Evolutionary conservation across 192 early-diverging fungal species (phyloP), one percentile per base, ranked within the genome.

Genomic region (Coemansia umbellata): DNA sequence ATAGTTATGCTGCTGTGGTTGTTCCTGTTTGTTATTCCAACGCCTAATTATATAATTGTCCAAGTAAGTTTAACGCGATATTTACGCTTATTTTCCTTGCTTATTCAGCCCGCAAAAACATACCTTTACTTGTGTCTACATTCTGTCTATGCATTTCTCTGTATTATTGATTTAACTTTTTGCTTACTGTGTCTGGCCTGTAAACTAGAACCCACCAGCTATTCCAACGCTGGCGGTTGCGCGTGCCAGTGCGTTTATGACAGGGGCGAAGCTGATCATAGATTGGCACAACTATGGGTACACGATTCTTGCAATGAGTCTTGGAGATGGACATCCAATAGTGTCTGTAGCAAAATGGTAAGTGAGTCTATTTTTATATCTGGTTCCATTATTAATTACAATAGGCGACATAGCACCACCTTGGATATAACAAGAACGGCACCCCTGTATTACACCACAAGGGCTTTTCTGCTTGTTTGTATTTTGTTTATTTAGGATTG

Each of bases 251-350:
- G 74, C 80, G 24, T 80, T 81, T 47, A 17, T 91, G 19, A 81
- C 84, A n/a, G 75, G 83, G 23, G 70, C 84, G 14, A 76, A 76
- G 40, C 69, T 98, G 4, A 78, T 97, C 37, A 91, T 98, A 36
- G 95, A 98, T 69, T 98, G 95, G 95, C 95, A 98, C 62, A 98
- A 98, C 69, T 94, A 93, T 66, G 95, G 94, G 18, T 88, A 85
- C 61, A 87, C 91, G 3, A 81, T 98, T 26, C 85, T 98, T 26
- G 86, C 78, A 8, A 55, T 94, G 26, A 82, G 74, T 37, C 53
- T 93, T 18, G 89, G 89, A 9, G 31, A 65, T 17, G 22, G 50
- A 1, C 82, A 79, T 31, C 58, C 33, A 18, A 70, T 92, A 1
- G 64, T 68, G 15, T 8, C 14, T 1, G 21, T 68, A 23, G 69